These are phyloP conservation scores for Backusella parvicylindrica DNA, from an alignment of 192 early-diverging fungal genomes.

Conservation along the genomic window DNA sequence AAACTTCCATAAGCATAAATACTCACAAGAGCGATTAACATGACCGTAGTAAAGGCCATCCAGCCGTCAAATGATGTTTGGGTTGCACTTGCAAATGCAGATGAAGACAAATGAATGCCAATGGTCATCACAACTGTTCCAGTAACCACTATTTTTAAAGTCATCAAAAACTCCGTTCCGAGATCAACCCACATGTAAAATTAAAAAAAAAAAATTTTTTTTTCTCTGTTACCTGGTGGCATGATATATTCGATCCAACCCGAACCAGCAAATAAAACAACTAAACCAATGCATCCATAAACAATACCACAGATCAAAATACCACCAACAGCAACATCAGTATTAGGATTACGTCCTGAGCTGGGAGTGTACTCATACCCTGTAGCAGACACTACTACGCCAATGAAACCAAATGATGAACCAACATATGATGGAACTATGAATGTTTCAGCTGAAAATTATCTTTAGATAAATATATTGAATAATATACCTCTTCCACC, in stretches of 20 bases:
- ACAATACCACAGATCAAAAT: constrained; percentile 50
- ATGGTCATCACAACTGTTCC: constrained; percentile 54
- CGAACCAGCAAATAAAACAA: constrained; percentile 43
- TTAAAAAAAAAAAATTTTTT: neutral
- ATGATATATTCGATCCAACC: constrained; percentile 47
- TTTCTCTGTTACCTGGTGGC: constrained; percentile 38
- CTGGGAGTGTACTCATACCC: constrained; percentile 38
- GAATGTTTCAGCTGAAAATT: neutral
- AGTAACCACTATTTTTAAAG: constrained; percentile 38
- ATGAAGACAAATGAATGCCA: constrained; percentile 45
- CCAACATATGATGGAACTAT: constrained; percentile 54
- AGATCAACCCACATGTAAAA: neutral
- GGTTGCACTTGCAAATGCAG: constrained; percentile 41
- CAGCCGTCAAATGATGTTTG: constrained; percentile 42
- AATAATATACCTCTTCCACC: constrained; percentile 38
- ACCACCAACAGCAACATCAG: constrained; percentile 46
- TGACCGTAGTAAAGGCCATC: constrained; percentile 49
- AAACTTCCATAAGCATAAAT: constrained; percentile 46
- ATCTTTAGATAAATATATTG: neutral
- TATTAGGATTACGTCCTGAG: constrained; percentile 35
- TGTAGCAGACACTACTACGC: constrained; percentile 45
- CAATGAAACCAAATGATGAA: constrained; percentile 54
- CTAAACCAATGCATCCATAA: constrained; percentile 37
- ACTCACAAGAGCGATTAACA: constrained; percentile 38
- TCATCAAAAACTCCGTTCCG: neutral